A percentile compares a stretch with the other conserved stretches of the same genome.
phyloP scores from a whole-genome alignment of 2,329 filamentous ascomycete species.

The Cordyceps fumosorosea region DNA sequence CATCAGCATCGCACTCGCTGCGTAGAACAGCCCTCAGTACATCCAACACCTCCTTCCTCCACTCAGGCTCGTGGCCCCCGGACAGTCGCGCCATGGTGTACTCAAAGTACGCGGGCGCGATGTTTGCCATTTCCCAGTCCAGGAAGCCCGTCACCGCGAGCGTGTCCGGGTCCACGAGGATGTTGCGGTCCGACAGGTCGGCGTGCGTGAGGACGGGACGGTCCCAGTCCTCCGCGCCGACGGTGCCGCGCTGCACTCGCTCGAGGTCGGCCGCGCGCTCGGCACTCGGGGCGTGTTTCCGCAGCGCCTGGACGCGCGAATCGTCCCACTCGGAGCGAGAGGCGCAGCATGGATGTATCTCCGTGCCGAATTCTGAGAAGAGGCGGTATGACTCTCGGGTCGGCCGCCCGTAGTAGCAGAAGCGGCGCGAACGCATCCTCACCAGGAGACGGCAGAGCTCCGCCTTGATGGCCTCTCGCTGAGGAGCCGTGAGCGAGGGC shows the following conservation, averaged over 20 bases:
- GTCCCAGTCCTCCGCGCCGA: background rate
- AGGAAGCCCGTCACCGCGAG: background rate
- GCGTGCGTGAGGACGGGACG: background rate
- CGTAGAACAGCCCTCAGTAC: background rate
- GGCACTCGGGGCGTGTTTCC: background rate
- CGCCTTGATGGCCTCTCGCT: background rate
- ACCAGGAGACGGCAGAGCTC: background rate
- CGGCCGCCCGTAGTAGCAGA: slow-evolving; percentile 2
- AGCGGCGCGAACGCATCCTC: background rate
- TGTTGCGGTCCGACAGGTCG: background rate
- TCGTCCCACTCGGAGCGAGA: slow-evolving; percentile 1
- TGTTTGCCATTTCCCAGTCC: background rate
- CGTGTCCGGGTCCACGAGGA: background rate
- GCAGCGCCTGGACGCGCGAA: background rate
- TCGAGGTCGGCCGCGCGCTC: background rate
- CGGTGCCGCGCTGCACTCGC: background rate
- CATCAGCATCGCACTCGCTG: background rate
- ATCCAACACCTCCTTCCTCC: slow-evolving; percentile 3
- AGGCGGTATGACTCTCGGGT: background rate
- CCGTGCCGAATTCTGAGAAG: background rate
- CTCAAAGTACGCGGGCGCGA: slow-evolving; percentile 5
- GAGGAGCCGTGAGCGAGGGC: background rate
- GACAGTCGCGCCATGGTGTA: background rate
- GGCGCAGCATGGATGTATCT: background rate
- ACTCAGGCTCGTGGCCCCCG: background rate